Evolutionary conservation across 2,329 filamentous ascomycete species (phyloP), one percentile per base, ranked within the genome.

Genomic region (Cladophialophora yegresii): DNA sequence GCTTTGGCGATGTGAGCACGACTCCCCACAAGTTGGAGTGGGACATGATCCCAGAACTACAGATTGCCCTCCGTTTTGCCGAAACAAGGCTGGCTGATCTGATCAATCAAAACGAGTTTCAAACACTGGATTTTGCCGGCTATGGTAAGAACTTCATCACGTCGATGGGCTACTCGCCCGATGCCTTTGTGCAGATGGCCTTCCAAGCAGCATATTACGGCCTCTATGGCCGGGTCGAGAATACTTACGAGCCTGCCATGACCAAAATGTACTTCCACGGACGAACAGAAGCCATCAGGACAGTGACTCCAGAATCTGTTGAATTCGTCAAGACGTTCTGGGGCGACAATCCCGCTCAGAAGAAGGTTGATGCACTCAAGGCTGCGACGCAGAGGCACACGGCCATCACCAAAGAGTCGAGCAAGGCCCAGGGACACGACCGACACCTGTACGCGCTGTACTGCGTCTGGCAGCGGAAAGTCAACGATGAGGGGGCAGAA

Each of bases 71-170:
- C 6, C 90, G 95, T 7, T 99, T 99, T 73, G 95, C 95, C 30
- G 95, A 99, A 79, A 97, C 93, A 0, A 86, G 95, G 43, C 83
- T 99, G 8, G 92, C 95, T 22, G 95, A 99, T 76, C 82, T 98
- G 47, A 96, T 99, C 71, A 89, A 93, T 74, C 95, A 99, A 76
- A 96, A 97, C 73, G 95, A 99, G 77, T 97, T 98, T 72, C 85
- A 92, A 67, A 96, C 92, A 12, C 83, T 98, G 4, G 93, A 98
- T 71, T 98, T 98, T 71, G 80, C 82, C 55, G 86, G 88, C 26
- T 99, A 96, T 72, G 95, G 95, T 70, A 97, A 97, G 82, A 96
- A 95, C 77, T 97, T 97, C 75, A 97, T 99, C 77, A 98, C 92
- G 0, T 92, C 90, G 0, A 96, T 96, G 88, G 93, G 93, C 7